Conservation (phyloP, 768 basidiomycete genomes). For the Boletus rufocinnamomeus region DNA sequence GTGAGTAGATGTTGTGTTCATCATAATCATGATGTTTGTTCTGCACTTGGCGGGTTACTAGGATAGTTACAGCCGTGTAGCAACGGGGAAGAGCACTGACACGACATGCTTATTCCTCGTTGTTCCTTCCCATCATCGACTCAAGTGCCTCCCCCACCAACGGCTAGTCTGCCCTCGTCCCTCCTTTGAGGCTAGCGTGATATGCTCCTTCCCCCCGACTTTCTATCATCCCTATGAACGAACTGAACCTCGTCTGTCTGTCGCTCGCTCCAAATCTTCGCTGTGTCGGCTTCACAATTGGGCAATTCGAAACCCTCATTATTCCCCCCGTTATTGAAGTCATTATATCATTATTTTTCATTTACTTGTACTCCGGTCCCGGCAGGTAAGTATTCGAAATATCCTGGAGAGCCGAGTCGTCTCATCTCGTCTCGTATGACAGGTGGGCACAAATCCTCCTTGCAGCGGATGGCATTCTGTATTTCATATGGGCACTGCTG, state of each 20-base stretch:
- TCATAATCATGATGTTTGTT: background rate
- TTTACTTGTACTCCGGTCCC: constrained; percentile 49
- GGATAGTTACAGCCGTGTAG: constrained; percentile 26
- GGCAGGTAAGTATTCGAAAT: constrained; percentile 44
- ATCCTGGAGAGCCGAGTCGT: background rate
- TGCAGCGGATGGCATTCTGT: constrained; percentile 60
- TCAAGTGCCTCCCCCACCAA: constrained; percentile 22
- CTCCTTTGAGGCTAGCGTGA: constrained; percentile 32
- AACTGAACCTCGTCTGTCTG: constrained; percentile 62
- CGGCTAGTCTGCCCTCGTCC: constrained; percentile 50
- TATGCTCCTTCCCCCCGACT: constrained; percentile 36
- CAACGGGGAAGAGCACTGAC: constrained; percentile 15
- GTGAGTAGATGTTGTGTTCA: background rate
- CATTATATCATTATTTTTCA: constrained; percentile 55
- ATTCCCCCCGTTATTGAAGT: constrained; percentile 67
- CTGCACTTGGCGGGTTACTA: background rate
- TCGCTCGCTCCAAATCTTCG: constrained; percentile 72
- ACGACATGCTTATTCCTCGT: constrained; percentile 14
- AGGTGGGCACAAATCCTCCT: constrained; percentile 59
- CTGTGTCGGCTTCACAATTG: constrained; percentile 53
- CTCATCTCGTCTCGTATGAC: constrained; percentile 9
- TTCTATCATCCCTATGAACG: constrained; percentile 23
- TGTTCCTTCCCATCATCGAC: constrained; percentile 29
- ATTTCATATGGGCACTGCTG: constrained; percentile 57
- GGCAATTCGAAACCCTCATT: constrained; percentile 52